Evolutionary conservation across 148 eudicot genomes (phyloP).

Genomic region (Polygonum aviculare): DNA sequence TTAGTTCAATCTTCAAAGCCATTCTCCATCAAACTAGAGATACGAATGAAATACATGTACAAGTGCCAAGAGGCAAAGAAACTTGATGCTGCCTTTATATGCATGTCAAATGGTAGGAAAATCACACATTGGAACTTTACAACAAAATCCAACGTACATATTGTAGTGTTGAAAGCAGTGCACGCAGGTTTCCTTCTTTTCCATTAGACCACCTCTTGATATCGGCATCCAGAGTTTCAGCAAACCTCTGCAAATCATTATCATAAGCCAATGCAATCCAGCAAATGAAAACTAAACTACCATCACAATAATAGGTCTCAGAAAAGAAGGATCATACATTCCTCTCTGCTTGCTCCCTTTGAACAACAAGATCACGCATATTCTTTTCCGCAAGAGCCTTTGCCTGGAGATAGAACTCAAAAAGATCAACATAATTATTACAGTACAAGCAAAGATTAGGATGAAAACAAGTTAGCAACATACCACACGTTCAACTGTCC

Average conservation of each 20-base stretch:
- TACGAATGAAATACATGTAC: background rate
- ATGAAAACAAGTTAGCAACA: constrained; percentile 19
- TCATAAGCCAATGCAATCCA: background rate
- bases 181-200: constrained; percentile 93
- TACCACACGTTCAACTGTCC: constrained; percentile 97
- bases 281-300: background rate
- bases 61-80: background rate
- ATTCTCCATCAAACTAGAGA: background rate
- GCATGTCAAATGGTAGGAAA: background rate
- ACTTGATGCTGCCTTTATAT: background rate
- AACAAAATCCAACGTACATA: constrained; percentile 42
- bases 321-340: constrained; percentile 33
- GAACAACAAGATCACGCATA: constrained; percentile 77
- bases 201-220: constrained; percentile 97
- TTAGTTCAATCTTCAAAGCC: background rate
- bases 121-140: background rate
- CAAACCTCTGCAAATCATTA: constrained; percentile 57
- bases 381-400: constrained; percentile 93
- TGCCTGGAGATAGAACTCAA: constrained; percentile 46
- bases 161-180: constrained; percentile 93
- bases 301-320: constrained; percentile 6
- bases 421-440: constrained; percentile 1
- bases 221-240: constrained; percentile 86
- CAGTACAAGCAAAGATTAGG: background rate
- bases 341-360: constrained; percentile 86